Conservation (phyloP, 768 basidiomycete genomes). For the Coprinopsis strossmayeri region DNA sequence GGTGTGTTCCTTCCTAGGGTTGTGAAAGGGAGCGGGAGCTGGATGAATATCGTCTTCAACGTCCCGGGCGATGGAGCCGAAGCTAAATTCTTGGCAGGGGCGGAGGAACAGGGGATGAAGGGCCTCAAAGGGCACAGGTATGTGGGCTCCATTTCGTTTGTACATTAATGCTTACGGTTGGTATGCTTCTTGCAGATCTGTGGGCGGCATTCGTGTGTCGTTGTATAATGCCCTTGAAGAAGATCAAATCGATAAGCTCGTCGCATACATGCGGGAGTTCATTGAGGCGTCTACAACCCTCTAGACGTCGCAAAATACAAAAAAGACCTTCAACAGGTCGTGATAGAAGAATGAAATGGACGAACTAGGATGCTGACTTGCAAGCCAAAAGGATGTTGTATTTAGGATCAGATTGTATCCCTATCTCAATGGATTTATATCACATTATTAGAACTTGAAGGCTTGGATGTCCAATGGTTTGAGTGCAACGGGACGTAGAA, state of each 20-base stretch:
- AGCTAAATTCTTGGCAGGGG: constrained; percentile 72
- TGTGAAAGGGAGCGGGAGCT: constrained; percentile 62
- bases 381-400: not conserved
- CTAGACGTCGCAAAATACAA: constrained; percentile 1
- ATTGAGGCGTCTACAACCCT: constrained; percentile 18
- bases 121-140: constrained; percentile 91
- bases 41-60: constrained; percentile 94
- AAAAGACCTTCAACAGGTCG: not conserved
- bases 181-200: too few relatives aligned
- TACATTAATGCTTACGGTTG: too few relatives aligned
- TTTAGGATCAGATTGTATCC: too few relatives aligned
- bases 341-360: too few relatives aligned
- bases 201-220: constrained; percentile 77
- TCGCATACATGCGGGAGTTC: constrained; percentile 57
- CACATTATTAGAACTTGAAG: too few relatives aligned
- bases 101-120: constrained; percentile 73
- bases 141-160: constrained; percentile 22
- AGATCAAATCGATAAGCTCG: constrained; percentile 56
- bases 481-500: too few relatives aligned
- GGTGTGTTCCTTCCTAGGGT: constrained; percentile 74
- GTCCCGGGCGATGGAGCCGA: constrained; percentile 68
- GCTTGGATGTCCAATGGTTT: too few relatives aligned
- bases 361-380: not conserved
- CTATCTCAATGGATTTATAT: too few relatives aligned
- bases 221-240: constrained; percentile 87